Evolutionary conservation across 805 yeast genomes (phyloP).

Genomic region (Myxozyma melibiosi): DNA sequence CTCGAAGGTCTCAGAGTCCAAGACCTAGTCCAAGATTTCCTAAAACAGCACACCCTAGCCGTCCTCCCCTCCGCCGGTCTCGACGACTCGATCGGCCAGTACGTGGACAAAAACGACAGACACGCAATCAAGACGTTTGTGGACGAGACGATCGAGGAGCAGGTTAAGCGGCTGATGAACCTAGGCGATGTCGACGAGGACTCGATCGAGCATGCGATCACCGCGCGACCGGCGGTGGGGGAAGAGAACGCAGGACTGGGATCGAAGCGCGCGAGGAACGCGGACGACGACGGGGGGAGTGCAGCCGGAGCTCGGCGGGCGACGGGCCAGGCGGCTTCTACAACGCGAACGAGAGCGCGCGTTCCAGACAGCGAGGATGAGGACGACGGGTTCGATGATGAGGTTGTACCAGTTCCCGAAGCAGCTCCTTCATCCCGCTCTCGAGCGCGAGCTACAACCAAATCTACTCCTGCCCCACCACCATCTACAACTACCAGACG

Average conservation of each 20-base stretch:
- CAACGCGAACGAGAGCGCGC: not conserved
- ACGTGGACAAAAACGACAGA: slow-evolving; percentile 83
- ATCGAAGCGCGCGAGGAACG: slow-evolving; percentile 1
- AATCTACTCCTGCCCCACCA: too few relatives aligned
- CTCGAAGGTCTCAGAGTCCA: slow-evolving; percentile 57
- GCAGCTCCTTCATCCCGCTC: too few relatives aligned
- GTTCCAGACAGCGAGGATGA: not conserved
- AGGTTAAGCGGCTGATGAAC: slow-evolving; percentile 34
- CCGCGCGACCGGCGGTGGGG: slow-evolving; percentile 1
- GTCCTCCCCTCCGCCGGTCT: slow-evolving; percentile 76
- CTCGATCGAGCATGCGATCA: slow-evolving; percentile 22
- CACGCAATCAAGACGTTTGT: slow-evolving; percentile 55
- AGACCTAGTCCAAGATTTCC: slow-evolving; percentile 61
- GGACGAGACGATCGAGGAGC: slow-evolving; percentile 39
- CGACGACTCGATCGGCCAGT: slow-evolving; percentile 67
- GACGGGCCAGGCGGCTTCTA: not conserved
- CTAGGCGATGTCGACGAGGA: slow-evolving; percentile 37
- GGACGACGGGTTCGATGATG: not conserved
- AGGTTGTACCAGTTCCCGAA: too few relatives aligned
- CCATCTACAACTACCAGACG: not conserved
- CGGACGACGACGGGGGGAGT: not conserved
- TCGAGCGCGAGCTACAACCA: not conserved
- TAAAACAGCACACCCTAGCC: slow-evolving; percentile 64
- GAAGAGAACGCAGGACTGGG: slow-evolving; percentile 1
- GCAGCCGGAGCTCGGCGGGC: not conserved